phyloP scores from a whole-genome alignment of 2,329 filamentous ascomycete species.

The Pseudopithomyces chartarum region DNA sequence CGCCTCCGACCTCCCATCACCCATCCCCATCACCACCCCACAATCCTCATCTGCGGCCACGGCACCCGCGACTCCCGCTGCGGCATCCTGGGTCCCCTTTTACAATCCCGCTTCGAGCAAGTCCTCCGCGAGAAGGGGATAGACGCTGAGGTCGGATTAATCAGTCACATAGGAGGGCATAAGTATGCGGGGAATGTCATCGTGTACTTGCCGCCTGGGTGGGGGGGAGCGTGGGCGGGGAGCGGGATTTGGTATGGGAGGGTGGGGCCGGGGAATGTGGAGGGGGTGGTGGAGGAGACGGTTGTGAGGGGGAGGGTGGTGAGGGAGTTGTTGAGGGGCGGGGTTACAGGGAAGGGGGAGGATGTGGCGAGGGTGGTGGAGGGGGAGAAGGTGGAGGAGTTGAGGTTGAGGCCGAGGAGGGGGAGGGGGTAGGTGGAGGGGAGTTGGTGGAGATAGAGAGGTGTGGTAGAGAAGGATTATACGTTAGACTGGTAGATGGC shows the following conservation, averaged over 20 bases:
- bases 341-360: conserved; percentile 51
- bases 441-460: not conserved
- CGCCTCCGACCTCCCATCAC: conserved; percentile 56
- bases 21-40: conserved; percentile 49
- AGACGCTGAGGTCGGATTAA: conserved; percentile 67
- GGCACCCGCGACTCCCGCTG: conserved; percentile 81
- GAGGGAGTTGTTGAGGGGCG: conserved; percentile 73
- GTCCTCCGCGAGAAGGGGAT: conserved; percentile 59
- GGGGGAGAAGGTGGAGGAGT: conserved; percentile 30
- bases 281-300: conserved; percentile 76
- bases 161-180: conserved; percentile 83
- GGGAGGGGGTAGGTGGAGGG: conserved; percentile 14
- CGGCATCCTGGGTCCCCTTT: conserved; percentile 75
- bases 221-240: conserved; percentile 65
- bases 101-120: conserved; percentile 71
- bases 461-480: not conserved
- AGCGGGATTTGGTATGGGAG: conserved; percentile 83
- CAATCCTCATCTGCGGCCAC: conserved; percentile 85
- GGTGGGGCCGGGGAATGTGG: conserved; percentile 75
- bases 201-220: conserved; percentile 70
- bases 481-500: not conserved
- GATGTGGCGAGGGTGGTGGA: conserved; percentile 38
- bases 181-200: conserved; percentile 88
- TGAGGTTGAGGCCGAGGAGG: conserved; percentile 26
- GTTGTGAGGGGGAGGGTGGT: conserved; percentile 70